Base-by-base conservation (phyloP, 768 basidiomycete genomes). In the Kwoniella bestiolae region DNA sequence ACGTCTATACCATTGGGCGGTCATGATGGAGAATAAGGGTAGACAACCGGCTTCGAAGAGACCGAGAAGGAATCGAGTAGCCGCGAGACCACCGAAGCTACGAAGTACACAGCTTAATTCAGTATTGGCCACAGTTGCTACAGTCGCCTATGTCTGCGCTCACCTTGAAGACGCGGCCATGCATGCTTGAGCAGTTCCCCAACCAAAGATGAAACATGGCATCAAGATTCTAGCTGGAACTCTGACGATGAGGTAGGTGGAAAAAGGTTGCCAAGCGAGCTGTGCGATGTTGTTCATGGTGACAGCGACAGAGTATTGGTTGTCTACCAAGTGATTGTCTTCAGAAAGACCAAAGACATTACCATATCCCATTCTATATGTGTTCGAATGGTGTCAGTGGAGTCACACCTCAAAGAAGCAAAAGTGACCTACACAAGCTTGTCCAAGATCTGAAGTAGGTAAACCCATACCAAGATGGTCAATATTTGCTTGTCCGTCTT, bases 61-160 rank as follows among this genome's bases (percentile, higher is more conserved):
- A 46, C 81, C 81, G 1, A 82, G 72, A 21, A 82, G 53, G 78
- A 81, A 80, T 16, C 81, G 69, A 21, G 76, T 76, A 25, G 74
- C 81, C 16, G 74, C 60, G 9, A 83, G 74, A 1, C 72, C 38
- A 6, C 52, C 56, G 49, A 71, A 71, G 34, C 65, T 69, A 44
- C 23, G 57, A 60, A 32, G 60, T 62, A 2, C 55, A 35, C 31
- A 12, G 16, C 7, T 14, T 5, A 14, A 53, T 28, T 53, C 11
- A 14, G 51, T n/a, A n/a, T n/a, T n/a, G n/a, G n/a, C n/a, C n/a
- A n/a, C n/a, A n/a, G n/a, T n/a, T n/a, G n/a, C n/a, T n/a, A n/a
- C n/a, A n/a, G n/a, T n/a, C 28, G 9, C 21, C 5, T 29, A 35
- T 23, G 12, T 26, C 28, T 44, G 6, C 9, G 18, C 51, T 38